Evolutionary conservation across 257 asterid genomes (phyloP).

Genomic region (Solanum phureja): DNA sequence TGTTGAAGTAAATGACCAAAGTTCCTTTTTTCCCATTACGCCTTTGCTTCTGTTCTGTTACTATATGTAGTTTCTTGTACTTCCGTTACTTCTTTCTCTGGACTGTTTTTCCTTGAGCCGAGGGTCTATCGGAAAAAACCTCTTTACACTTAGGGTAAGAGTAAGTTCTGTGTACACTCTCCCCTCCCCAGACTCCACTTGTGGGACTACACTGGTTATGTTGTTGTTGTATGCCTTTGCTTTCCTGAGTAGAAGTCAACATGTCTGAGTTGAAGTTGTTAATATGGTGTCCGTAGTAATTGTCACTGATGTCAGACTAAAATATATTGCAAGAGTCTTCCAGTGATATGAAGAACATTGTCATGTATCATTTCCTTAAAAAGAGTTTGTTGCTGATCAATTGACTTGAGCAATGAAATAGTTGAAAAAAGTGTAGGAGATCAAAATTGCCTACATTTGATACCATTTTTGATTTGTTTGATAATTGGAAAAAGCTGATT

Average conservation of each 20-base stretch:
- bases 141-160: background rate
- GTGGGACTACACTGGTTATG: background rate
- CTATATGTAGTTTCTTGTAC: background rate
- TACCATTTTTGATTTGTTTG: background rate
- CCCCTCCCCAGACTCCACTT: background rate
- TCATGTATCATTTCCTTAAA: background rate
- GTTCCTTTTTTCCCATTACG: no score
- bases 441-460: background rate
- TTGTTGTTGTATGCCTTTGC: background rate
- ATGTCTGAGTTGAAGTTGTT: background rate
- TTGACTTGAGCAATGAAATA: background rate
- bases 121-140: background rate
- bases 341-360: background rate
- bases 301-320: background rate
- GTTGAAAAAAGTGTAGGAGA: background rate
- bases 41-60: background rate
- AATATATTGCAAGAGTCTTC: background rate
- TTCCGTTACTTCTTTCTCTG: background rate
- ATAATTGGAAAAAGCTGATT: background rate
- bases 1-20: background rate
- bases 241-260: background rate
- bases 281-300: background rate
- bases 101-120: background rate
- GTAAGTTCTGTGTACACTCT: background rate
- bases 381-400: background rate